Base-by-base conservation (phyloP, 805 yeast species). In the Lipomyces yamanashiensis region DNA sequence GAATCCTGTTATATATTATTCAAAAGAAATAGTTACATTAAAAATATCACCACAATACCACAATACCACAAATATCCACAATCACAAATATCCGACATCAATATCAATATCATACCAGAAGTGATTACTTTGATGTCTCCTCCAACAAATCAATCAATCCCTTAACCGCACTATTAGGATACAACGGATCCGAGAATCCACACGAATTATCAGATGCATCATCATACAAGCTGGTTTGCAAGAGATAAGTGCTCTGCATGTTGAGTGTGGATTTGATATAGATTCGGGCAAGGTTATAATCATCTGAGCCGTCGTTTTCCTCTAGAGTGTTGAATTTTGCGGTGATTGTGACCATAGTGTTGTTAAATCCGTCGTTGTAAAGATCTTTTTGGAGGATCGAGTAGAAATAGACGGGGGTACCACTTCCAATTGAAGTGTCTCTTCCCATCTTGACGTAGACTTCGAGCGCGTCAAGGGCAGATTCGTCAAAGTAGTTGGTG, bases 371-470 rank as follows among this genome's bases (percentile, higher is more conserved):
- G 28, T 41, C 28, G 15, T 40, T 33, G 57, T 17, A 53, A 40
- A 41, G 34, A 17, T 53, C 57, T 7, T 13, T 23, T 33, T 53
- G 57, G 12, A 39, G 15, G 15, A 53, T 37, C 7, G 47, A 5
- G 57, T 41, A 40, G 44, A 41, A 40, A 13, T 21, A 40, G 23
- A 53, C 23, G 7, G 45, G 23, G 1, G 57, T 53, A n/a, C 57
- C 57, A 40, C 47, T 39, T 7, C 57, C 48, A 33, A 41, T 15
- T 10, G 57, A 53, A 2, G 57, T 53, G 4, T 41, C 57, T 5
- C 41, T 23, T 17, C 57, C 57, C 57, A 53, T 53, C 23, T 53
- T 53, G 23, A 53, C 48, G 23, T 41, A 41, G 1, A 53, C 17
- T 15, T 41, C 48, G 28, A 53, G 10, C 28, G 57, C 57, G 13